phyloP scores from a whole-genome alignment of 768 basidiomycete genomes.

The Mrakia frigida region DNA sequence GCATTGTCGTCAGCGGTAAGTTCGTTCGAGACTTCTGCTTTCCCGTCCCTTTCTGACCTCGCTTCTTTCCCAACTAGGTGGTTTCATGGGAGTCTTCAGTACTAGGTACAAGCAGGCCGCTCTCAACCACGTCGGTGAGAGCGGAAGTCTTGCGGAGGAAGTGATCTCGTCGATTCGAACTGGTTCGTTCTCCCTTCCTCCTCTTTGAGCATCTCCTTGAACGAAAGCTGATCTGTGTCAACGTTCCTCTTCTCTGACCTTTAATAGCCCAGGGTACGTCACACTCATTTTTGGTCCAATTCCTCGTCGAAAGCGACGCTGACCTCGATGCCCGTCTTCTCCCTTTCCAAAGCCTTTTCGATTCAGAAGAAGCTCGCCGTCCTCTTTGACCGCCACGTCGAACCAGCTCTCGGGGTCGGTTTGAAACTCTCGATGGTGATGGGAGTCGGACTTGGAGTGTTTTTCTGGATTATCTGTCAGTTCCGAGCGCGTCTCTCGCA shows the following conservation, averaged over 20 bases:
- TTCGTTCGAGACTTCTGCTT: too few relatives aligned
- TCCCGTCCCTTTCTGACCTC: too few relatives aligned
- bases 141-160: constrained; percentile 28
- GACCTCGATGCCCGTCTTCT: not conserved
- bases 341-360: constrained; percentile 62
- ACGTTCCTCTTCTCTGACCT: too few relatives aligned
- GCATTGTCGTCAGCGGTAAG: too few relatives aligned
- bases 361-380: constrained; percentile 59
- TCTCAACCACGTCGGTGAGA: constrained; percentile 22
- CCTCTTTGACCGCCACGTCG: constrained; percentile 65
- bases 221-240: too few relatives aligned
- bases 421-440: not conserved
- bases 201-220: too few relatives aligned
- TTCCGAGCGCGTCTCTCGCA: not conserved
- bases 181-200: constrained; percentile 49
- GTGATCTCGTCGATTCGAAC: constrained; percentile 64
- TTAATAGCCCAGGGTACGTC: too few relatives aligned
- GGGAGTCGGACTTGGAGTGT: not conserved
- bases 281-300: too few relatives aligned
- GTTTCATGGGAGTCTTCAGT: constrained; percentile 22
- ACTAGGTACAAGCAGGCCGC: constrained; percentile 17
- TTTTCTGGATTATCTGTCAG: not conserved
- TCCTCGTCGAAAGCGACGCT: too few relatives aligned
- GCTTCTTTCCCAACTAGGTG: too few relatives aligned
- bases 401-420: constrained; percentile 29